phyloP scores from a whole-genome alignment of 2,329 filamentous ascomycete genomes.

The Epichloe typhina region DNA sequence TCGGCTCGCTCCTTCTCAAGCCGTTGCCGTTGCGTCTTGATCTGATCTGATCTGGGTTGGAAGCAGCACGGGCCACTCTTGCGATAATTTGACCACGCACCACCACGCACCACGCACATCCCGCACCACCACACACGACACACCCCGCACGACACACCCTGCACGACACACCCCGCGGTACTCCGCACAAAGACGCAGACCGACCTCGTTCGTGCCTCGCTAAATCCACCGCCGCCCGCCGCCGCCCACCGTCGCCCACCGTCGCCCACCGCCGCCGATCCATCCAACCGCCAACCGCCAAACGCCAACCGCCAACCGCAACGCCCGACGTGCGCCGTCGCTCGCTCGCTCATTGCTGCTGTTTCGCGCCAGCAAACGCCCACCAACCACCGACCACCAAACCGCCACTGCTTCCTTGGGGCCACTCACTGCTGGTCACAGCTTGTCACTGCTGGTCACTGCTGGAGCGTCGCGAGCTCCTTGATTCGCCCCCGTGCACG shows the following conservation, averaged over 20 bases:
- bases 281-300: neutral
- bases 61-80: too few relatives aligned
- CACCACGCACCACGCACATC: too few relatives aligned
- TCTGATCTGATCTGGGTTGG: too few relatives aligned
- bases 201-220: constrained; percentile 1
- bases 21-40: too few relatives aligned
- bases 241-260: neutral
- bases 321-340: neutral
- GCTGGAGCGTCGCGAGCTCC: constrained; percentile 4
- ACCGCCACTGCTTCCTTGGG: neutral
- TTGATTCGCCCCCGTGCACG: constrained; percentile 3
- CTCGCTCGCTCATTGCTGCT: constrained; percentile 1
- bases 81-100: too few relatives aligned
- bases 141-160: too few relatives aligned
- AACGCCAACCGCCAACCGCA: neutral
- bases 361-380: constrained; percentile 2
- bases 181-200: neutral
- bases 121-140: too few relatives aligned
- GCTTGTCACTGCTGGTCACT: neutral
- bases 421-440: neutral
- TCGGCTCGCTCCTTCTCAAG: neutral
- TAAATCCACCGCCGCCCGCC: neutral
- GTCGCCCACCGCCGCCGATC: neutral
- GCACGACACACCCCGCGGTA: too few relatives aligned
- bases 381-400: constrained; percentile 1